Evolutionary conservation across 202 grass and related monocot species (phyloP).

Genomic region (Panicum hallii): DNA sequence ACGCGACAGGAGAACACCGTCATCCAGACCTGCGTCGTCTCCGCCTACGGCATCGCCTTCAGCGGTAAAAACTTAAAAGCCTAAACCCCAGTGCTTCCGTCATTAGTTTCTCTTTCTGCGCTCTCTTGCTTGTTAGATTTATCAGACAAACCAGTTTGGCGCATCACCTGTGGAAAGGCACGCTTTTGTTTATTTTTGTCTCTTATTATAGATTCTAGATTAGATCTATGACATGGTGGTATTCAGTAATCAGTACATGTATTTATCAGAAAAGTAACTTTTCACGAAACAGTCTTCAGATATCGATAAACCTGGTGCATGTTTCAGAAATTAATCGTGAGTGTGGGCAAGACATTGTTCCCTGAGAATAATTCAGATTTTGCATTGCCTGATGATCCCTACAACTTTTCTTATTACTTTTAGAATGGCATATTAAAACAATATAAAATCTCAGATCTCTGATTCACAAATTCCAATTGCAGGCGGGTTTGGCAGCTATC

Average conservation of each 20-base stretch:
- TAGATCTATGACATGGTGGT: slow-evolving; percentile 13
- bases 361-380: neutral
- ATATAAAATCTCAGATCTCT: neutral
- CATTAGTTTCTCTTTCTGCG: neutral
- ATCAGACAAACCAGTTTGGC: neutral
- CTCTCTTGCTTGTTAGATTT: neutral
- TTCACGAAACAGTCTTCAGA: neutral
- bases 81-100: neutral
- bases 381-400: neutral
- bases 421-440: neutral
- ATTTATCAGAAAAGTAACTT: neutral
- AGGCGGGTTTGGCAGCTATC: slow-evolving; percentile 83
- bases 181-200: neutral
- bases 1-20: slow-evolving; percentile 94
- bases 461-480: slow-evolving; percentile 20
- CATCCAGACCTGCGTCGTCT: slow-evolving; percentile 92
- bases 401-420: neutral
- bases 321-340: neutral
- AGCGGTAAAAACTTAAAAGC: slow-evolving; percentile 31
- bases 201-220: neutral
- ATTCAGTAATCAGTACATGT: neutral
- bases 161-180: neutral
- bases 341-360: neutral
- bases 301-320: neutral
- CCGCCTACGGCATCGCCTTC: slow-evolving; percentile 79